phyloP scores from a whole-genome alignment of 805 yeast genomes.

The Myxozyma geophila region DNA sequence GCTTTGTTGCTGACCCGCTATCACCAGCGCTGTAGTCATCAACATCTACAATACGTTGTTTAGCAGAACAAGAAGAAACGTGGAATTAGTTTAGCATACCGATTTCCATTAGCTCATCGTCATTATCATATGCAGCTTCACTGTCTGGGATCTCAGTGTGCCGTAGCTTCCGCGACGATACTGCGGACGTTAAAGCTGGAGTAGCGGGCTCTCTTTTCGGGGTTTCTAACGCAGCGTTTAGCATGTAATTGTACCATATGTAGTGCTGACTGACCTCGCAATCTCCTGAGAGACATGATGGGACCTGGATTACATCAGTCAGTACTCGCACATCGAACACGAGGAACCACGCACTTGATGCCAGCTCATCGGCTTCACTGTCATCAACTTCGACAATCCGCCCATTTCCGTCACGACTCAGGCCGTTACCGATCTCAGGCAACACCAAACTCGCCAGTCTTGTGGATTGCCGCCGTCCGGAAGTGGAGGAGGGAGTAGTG shows the following conservation, averaged over 20 bases:
- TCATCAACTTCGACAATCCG: constrained; percentile 16
- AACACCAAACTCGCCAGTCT: background rate
- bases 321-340: background rate
- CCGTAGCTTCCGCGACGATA: background rate
- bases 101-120: background rate
- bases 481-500: constrained; percentile 2
- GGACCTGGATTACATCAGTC: constrained; percentile 8
- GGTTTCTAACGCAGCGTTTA: background rate
- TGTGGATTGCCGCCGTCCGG: constrained; percentile 5
- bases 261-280: background rate
- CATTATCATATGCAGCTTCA: background rate
- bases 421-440: background rate
- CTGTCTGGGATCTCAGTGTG: constrained; percentile 8
- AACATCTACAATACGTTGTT: background rate
- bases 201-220: constrained; percentile 2
- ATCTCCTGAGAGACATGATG: background rate
- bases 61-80: background rate
- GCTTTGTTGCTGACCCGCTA: background rate
- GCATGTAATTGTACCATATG: too few species aligned
- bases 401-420: constrained; percentile 1
- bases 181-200: background rate
- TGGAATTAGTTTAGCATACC: background rate
- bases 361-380: constrained; percentile 17
- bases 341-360: constrained; percentile 6
- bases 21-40: background rate